Base-by-base conservation (phyloP, 1,284 basidiomycete genomes). In the Psilocybe mexicana region DNA sequence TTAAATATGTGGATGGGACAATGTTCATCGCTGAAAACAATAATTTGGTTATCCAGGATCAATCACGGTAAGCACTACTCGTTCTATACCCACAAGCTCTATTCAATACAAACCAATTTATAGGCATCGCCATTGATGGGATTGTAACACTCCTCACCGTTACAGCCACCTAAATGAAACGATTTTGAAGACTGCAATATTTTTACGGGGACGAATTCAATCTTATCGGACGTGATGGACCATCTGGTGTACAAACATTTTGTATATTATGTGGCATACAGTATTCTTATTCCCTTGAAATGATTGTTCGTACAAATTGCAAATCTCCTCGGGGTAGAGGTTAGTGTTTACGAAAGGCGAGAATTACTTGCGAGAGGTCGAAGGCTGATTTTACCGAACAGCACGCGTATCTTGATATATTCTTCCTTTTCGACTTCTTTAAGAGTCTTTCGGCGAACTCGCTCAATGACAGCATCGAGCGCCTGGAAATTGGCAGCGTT, bases 401-500 rank as follows among this genome's bases (percentile, higher is more conserved):
- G 48, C 65, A 64, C 38, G 68, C 60, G 43, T 45, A 46, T 28
- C 70, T 62, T 44, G 7, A 11, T 12, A n/a, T 40, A n/a, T 40
- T 40, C 38, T 4, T 74, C 70, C 8, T 70, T 63, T 11, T 69
- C 59, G 14, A 79, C 74, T 59, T 87, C 81, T 50, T 76, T 68
- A 43, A 76, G 69, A 23, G 84, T 85, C 52, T 82, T 83, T 30
- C 94, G 87, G 60, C 81, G 81, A 18, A 98, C 86, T 25, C 88
- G 84, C 49, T 77, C 74, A 33, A 99, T 83, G 36, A 97, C 82
- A 43, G 76, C 78, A 73, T 99, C 96, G 33, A 99, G 82, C 58
- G 88, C 84, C 30, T 79, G 72, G 73, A 96, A 99, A 75, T 98
- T 94, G 36, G 80, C 78, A 57, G 87, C 82, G 67, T 95, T 87